Percentiles rank a stretch among this genome's conserved stretches.
phyloP scores from a whole-genome alignment of 768 basidiomycete species.

The Phylloporus sp. region DNA sequence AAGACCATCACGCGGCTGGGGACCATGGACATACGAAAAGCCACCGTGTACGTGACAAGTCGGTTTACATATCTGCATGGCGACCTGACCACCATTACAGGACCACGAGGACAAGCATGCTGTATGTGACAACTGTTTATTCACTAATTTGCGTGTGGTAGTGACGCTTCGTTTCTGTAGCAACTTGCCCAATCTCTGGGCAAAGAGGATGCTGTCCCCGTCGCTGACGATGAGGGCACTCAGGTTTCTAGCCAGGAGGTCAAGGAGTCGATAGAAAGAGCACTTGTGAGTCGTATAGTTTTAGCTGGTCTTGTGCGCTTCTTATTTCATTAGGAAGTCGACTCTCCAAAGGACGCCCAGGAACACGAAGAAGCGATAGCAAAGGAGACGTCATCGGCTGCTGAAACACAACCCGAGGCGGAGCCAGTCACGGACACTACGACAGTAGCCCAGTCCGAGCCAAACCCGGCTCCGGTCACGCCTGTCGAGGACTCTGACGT shows the following conservation, averaged over 20 bases:
- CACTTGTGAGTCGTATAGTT: conserved; percentile 18
- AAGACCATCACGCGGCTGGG: conserved; percentile 19
- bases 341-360: conserved; percentile 33
- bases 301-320: neutral
- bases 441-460: neutral
- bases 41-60: conserved; percentile 19
- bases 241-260: conserved; percentile 27
- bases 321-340: conserved; percentile 22
- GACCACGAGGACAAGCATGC: conserved; percentile 7
- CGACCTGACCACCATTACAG: conserved; percentile 17
- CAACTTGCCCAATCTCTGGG: conserved; percentile 13
- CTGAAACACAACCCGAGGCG: neutral
- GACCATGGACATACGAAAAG: conserved; percentile 16
- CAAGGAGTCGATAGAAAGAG: conserved; percentile 28
- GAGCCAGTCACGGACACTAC: neutral
- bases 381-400: neutral
- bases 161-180: conserved; percentile 9
- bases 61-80: neutral
- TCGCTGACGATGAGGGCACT: conserved; percentile 31
- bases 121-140: conserved; percentile 13
- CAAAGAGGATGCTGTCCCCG: conserved; percentile 7
- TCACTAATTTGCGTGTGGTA: neutral
- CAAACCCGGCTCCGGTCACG: neutral
- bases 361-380: conserved; percentile 22
- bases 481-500: conserved; percentile 1